These are phyloP conservation scores for Globisporangium cederbergense DNA, from an alignment of 352 stramenopile genomes.

Conservation along the genomic window DNA sequence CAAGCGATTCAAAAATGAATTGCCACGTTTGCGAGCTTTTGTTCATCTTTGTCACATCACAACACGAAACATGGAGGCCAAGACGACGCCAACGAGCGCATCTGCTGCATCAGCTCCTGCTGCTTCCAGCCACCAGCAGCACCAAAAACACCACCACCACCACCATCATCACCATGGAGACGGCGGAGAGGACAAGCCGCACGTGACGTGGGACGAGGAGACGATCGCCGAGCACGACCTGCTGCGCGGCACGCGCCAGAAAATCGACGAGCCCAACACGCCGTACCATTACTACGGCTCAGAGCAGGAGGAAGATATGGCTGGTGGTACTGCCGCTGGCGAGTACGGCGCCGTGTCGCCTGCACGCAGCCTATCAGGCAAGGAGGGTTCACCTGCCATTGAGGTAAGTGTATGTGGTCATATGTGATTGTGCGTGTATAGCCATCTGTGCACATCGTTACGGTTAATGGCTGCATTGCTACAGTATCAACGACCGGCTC, in stretches of 20 bases:
- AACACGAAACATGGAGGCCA: neutral
- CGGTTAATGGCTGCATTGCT: neutral
- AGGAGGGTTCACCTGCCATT: constrained; percentile 34
- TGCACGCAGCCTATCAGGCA: constrained; percentile 44
- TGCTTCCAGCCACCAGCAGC: neutral
- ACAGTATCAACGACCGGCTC: too few species aligned
- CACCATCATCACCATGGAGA: constrained; percentile 1
- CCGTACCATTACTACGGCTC: constrained; percentile 81
- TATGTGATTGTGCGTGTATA: neutral
- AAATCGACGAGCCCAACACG: constrained; percentile 93
- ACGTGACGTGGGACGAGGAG: constrained; percentile 90
- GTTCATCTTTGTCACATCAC: constrained; percentile 1
- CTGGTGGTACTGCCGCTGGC: constrained; percentile 17
- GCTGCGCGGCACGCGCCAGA: constrained; percentile 89
- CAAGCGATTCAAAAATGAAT: neutral
- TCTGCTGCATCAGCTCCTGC: neutral
- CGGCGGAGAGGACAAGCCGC: constrained; percentile 11
- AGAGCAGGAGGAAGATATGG: constrained; percentile 20
- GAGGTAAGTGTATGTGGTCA: constrained; percentile 27
- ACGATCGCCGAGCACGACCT: constrained; percentile 90
- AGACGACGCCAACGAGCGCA: neutral
- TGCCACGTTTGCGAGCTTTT: neutral
- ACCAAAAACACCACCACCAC: neutral
- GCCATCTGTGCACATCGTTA: neutral
- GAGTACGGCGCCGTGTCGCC: constrained; percentile 38